Conservation (phyloP, 371 early-diverging fungal species). For the Umbelopsis sp. region DNA sequence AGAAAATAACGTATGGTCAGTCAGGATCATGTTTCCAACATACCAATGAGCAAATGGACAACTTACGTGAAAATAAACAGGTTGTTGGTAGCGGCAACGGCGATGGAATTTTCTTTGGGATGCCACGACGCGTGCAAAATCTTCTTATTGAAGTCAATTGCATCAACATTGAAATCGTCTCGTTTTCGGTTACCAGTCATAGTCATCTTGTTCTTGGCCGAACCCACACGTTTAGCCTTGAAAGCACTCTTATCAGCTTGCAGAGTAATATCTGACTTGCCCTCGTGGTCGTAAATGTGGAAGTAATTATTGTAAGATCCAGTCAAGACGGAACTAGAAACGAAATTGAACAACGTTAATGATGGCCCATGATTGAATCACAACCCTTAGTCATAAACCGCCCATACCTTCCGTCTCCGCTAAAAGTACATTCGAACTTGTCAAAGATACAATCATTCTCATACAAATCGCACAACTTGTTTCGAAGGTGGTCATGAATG, state of each 20-base stretch:
- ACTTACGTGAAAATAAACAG: slow-evolving; percentile 88
- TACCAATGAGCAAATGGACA: neutral
- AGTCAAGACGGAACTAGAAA: slow-evolving; percentile 69
- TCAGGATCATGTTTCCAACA: neutral
- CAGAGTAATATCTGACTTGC: slow-evolving; percentile 80
- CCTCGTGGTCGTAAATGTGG: slow-evolving; percentile 82
- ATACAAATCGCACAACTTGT: slow-evolving; percentile 94
- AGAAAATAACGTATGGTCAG: neutral
- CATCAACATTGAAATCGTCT: slow-evolving; percentile 85
- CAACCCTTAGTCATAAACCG: neutral
- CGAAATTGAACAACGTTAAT: neutral
- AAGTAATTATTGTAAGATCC: slow-evolving; percentile 98
- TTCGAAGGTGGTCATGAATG: slow-evolving; percentile 90
- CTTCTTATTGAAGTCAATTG: slow-evolving; percentile 90
- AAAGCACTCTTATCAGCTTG: slow-evolving; percentile 98
- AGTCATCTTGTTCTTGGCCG: slow-evolving; percentile 54
- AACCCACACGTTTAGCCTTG: slow-evolving; percentile 85
- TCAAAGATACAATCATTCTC: slow-evolving; percentile 99
- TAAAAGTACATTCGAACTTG: slow-evolving; percentile 96
- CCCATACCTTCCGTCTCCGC: slow-evolving; percentile 79
- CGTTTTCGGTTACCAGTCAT: slow-evolving; percentile 44
- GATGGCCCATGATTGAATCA: neutral
- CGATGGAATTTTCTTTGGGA: slow-evolving; percentile 92
- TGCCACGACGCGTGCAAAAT: slow-evolving; percentile 97
- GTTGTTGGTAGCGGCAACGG: slow-evolving; percentile 97